Conservation (phyloP, 257 asterid genomes). For the Galeopsis tetrahit region DNA sequence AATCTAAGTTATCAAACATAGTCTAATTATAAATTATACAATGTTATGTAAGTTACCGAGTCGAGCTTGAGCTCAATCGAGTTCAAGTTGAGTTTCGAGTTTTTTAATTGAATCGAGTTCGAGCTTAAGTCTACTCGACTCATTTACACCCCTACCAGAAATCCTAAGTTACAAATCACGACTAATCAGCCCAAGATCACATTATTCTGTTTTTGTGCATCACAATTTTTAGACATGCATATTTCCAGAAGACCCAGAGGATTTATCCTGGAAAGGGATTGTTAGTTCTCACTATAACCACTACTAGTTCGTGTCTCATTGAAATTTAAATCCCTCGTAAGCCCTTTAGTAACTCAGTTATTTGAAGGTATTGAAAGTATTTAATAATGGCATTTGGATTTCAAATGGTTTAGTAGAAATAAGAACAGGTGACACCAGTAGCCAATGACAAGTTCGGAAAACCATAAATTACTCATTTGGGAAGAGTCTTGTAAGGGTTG, state of each 20-base stretch:
- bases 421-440: conserved; percentile 10
- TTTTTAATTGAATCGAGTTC: too few relatives aligned
- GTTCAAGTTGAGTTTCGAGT: too few relatives aligned
- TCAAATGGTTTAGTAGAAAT: background rate
- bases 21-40: too few relatives aligned
- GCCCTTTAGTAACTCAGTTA: background rate
- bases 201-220: background rate
- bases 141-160: background rate
- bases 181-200: background rate
- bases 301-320: background rate
- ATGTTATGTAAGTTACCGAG: too few relatives aligned
- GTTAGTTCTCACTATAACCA: background rate
- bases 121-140: too few relatives aligned
- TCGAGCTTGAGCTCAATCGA: too few relatives aligned
- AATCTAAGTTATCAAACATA: too few relatives aligned
- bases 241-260: background rate
- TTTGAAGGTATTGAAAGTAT: conserved; percentile 7
- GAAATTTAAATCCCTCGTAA: background rate
- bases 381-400: background rate
- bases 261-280: background rate
- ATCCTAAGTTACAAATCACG: background rate
- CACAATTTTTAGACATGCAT: background rate
- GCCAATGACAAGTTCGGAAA: conserved; percentile 19
- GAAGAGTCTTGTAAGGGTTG: background rate
- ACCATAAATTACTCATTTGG: conserved; percentile 1